Base-by-base conservation (phyloP, 176 grass and related monocot genomes). In the Cocos nucifera region DNA sequence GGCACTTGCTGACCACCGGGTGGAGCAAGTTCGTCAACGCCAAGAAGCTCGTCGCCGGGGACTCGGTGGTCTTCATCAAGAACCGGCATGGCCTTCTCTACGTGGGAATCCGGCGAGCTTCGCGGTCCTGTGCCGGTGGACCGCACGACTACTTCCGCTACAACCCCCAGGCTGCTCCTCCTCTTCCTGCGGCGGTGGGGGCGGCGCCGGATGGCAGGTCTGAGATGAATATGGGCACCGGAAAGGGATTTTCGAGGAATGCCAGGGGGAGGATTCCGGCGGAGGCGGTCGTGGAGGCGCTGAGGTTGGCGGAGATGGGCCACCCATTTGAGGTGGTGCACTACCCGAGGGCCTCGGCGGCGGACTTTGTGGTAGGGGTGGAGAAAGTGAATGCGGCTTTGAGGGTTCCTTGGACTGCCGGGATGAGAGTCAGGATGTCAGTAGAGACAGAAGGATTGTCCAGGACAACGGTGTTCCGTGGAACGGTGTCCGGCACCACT, bases 361-460 rank as follows among this genome's bases (percentile, higher is more conserved):
- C 53, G 19, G 73, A 78, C 66, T 95, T 95, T 70, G 54, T 95
- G 23, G 80, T 95, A 63, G 70, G 71, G 61, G 80, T 50, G 51
- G 59, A 52, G 61, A 64, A 60, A 30, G 90, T 89, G 54, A 74
- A 89, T 10, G 44, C 5, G 4, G 67, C 83, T 19, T 39, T 79
- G 1, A 54, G 4, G 3, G 0, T 9, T n/a, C 1, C 1, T 22
- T 95, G 78, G 61, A 61, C 55, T 17, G 22, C 67, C 0, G 71
- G 77, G 3, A 64, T 77, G 63, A 50, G 72, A 66, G 64, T 88
- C 51, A 77, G 77, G 64, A 81, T 78, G 77, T 73, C 58, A 68
- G 64, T 79, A 39, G 80, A 77, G 57, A 50, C 66, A 17, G 80
- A 85, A 28, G 77, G 81, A 49, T 61, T 73, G 12, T 56, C 75